Conservation (phyloP, 352 stramenopile species). For the Elongisporangium anandrum region DNA sequence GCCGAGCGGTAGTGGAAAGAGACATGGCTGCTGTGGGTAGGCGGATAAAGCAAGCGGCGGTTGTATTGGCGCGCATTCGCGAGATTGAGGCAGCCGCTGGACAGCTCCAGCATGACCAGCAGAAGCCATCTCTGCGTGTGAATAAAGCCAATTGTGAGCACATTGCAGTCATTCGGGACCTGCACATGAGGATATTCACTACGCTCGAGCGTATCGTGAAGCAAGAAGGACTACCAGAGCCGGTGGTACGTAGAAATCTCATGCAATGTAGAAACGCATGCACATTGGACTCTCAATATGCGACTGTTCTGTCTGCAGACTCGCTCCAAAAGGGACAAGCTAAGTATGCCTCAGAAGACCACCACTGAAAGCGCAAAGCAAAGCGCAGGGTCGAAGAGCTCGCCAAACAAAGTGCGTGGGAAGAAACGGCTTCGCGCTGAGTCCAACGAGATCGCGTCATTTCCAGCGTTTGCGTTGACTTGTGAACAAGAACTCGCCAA, state of each 20-base stretch:
- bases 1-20: conserved; percentile 9
- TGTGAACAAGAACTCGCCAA: neutral
- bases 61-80: neutral
- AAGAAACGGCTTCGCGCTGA: neutral
- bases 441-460: neutral
- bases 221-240: neutral
- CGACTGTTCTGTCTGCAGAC: neutral
- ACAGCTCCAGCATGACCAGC: neutral
- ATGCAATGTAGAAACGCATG: neutral
- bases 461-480: neutral
- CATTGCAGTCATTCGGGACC: neutral
- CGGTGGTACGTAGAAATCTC: neutral
- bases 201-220: neutral
- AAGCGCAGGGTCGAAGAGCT: neutral
- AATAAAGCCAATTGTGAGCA: neutral
- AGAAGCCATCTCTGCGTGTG: neutral
- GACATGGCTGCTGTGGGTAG: conserved; percentile 3
- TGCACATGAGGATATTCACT: neutral
- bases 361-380: neutral
- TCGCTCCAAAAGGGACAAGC: neutral
- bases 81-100: neutral
- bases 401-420: neutral
- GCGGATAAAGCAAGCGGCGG: neutral
- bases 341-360: neutral
- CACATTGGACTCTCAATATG: too few species aligned